phyloP scores from a whole-genome alignment of 805 yeast species.

The Schwanniomyces pseudopolymorphus region DNA sequence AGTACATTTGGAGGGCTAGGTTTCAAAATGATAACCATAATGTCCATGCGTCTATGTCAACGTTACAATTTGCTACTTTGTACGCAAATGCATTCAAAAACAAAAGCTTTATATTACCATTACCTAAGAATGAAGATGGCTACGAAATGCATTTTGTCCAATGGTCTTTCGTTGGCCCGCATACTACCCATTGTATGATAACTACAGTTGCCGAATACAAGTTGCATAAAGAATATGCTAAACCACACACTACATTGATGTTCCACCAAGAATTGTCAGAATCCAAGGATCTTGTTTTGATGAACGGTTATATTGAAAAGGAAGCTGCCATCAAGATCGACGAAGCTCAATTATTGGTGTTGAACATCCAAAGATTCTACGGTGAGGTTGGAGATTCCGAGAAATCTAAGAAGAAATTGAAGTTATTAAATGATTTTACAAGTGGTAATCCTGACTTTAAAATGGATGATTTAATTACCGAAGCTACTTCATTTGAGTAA shows the following conservation, averaged over 20 bases:
- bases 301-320: slow-evolving; percentile 82
- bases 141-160: slow-evolving; percentile 88
- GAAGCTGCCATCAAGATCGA: slow-evolving; percentile 65
- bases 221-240: slow-evolving; percentile 85
- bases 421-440: slow-evolving; percentile 67
- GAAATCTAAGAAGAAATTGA: slow-evolving; percentile 46
- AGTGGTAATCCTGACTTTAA: slow-evolving; percentile 64
- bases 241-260: slow-evolving; percentile 89
- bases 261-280: slow-evolving; percentile 77
- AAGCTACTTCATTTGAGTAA: slow-evolving; percentile 70
- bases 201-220: slow-evolving; percentile 92
- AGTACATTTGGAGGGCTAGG: slow-evolving; percentile 85
- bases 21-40: slow-evolving; percentile 61
- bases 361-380: slow-evolving; percentile 80
- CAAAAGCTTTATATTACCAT: slow-evolving; percentile 86
- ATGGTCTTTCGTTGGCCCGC: slow-evolving; percentile 85
- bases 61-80: slow-evolving; percentile 60
- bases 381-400: slow-evolving; percentile 57
- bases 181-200: slow-evolving; percentile 84
- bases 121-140: slow-evolving; percentile 60
- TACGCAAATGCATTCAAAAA: slow-evolving; percentile 64
- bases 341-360: slow-evolving; percentile 75
- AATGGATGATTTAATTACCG: slow-evolving; percentile 64
- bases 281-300: slow-evolving; percentile 64
- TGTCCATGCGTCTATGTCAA: slow-evolving; percentile 63